phyloP scores from a whole-genome alignment of 2,329 filamentous ascomycete species.

The Fusarium temperatum region DNA sequence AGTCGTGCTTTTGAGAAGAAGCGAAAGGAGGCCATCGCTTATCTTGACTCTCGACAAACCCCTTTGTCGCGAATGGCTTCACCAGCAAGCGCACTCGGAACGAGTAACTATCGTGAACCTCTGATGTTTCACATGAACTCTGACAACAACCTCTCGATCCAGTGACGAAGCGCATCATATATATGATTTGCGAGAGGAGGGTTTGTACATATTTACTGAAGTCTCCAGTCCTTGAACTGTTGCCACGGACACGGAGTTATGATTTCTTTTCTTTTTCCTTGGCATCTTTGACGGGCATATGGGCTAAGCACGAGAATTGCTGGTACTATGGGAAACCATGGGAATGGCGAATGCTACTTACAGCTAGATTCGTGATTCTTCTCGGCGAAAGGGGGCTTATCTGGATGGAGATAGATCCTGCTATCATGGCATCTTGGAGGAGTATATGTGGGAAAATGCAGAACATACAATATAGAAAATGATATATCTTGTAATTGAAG shows the following conservation, averaged over 20 bases:
- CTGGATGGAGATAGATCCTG: background rate
- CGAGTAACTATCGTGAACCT: constrained; percentile 29
- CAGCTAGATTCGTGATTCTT: background rate
- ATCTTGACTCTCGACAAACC: constrained; percentile 46
- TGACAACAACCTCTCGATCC: constrained; percentile 21
- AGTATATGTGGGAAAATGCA: constrained; percentile 3
- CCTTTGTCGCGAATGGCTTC: constrained; percentile 43
- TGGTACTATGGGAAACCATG: background rate
- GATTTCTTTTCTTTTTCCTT: constrained; percentile 11
- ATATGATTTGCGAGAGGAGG: background rate
- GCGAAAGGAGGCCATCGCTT: constrained; percentile 56
- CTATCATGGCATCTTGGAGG: constrained; percentile 5
- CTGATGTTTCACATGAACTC: constrained; percentile 35
- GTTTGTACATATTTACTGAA: background rate
- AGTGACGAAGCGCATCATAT: background rate
- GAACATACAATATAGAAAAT: constrained; percentile 10
- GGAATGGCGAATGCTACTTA: background rate
- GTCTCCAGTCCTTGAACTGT: background rate
- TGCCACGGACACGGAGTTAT: constrained; percentile 3
- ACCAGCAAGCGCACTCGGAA: constrained; percentile 41
- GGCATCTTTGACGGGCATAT: constrained; percentile 7
- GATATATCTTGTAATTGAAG: background rate
- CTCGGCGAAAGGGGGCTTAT: constrained; percentile 1
- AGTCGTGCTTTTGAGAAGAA: constrained; percentile 60
- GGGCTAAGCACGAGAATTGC: background rate